Conservation (phyloP, 1,139 yeast species). For the Debaryomycetaceae sp. region DNA sequence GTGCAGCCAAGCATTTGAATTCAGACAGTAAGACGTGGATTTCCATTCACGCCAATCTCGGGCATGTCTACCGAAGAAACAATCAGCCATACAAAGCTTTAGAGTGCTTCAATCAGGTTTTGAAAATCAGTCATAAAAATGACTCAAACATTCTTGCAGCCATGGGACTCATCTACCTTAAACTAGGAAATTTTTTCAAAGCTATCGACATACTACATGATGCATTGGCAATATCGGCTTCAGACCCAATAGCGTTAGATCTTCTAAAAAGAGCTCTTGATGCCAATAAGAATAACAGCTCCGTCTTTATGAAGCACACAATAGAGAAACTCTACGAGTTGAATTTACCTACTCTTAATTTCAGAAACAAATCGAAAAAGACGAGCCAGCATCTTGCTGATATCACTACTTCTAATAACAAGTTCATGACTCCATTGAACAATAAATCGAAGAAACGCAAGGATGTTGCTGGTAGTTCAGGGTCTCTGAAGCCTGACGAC, state of each 20-base stretch:
- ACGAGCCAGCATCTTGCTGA: constrained; percentile 9
- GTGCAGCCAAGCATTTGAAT: constrained; percentile 64
- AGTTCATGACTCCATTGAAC: constrained; percentile 19
- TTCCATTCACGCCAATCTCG: constrained; percentile 84
- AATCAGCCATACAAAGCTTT: constrained; percentile 65
- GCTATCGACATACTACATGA: constrained; percentile 79
- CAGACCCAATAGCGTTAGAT: constrained; percentile 83
- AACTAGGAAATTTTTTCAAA: constrained; percentile 56
- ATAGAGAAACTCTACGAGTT: constrained; percentile 16
- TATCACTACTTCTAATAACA: constrained; percentile 8
- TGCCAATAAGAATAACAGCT: constrained; percentile 43
- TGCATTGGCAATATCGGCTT: constrained; percentile 75
- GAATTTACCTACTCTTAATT: constrained; percentile 17
- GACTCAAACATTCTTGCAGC: constrained; percentile 81
- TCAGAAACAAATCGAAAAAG: constrained; percentile 7
- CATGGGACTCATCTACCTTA: constrained; percentile 77
- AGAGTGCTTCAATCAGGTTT: constrained; percentile 71
- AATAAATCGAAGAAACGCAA: constrained; percentile 12
- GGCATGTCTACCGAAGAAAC: constrained; percentile 80
- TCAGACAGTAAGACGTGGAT: constrained; percentile 84
- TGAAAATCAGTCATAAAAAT: constrained; percentile 59
- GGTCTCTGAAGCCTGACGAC: constrained; percentile 8
- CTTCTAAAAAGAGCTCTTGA: constrained; percentile 78
- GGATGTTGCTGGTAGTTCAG: neutral
- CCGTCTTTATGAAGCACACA: constrained; percentile 22